phyloP scores from a whole-genome alignment of 257 asterid species.

The Solanum phureja region DNA sequence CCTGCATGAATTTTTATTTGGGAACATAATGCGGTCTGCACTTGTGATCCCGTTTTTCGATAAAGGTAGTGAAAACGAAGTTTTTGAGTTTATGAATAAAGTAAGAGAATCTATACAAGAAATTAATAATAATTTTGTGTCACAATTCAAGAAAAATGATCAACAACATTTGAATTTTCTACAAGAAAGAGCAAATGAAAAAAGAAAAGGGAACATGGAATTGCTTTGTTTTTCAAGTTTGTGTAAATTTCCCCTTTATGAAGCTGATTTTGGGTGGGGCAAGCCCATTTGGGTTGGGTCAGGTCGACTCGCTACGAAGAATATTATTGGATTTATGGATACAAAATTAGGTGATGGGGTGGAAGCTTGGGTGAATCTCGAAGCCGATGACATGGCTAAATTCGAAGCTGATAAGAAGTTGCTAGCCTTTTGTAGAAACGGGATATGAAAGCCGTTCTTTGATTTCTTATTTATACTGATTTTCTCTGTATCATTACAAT shows the following conservation, averaged over 20 bases:
- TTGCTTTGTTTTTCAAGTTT: background rate
- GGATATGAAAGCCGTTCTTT: background rate
- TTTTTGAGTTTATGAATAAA: background rate
- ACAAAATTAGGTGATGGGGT: conserved; percentile 27
- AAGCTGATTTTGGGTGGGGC: background rate
- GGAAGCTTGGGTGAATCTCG: conserved; percentile 30
- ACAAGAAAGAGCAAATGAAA: background rate
- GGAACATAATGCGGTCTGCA: background rate
- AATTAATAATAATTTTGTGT: background rate
- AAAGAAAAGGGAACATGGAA: background rate
- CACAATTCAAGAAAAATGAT: background rate
- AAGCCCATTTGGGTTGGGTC: background rate
- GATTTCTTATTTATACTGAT: background rate
- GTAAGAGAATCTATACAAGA: background rate
- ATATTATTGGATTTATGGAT: background rate
- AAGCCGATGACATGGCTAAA: conserved; percentile 28
- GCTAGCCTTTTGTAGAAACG: background rate
- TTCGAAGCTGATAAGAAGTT: conserved; percentile 26
- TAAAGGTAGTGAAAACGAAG: background rate
- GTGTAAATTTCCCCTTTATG: background rate
- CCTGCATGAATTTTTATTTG: background rate
- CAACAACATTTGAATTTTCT: background rate
- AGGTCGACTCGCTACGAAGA: background rate
- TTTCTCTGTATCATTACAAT: background rate
- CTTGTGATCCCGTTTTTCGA: background rate